Conservation (phyloP, 345 rosid genomes). For the Linum lewisii region DNA sequence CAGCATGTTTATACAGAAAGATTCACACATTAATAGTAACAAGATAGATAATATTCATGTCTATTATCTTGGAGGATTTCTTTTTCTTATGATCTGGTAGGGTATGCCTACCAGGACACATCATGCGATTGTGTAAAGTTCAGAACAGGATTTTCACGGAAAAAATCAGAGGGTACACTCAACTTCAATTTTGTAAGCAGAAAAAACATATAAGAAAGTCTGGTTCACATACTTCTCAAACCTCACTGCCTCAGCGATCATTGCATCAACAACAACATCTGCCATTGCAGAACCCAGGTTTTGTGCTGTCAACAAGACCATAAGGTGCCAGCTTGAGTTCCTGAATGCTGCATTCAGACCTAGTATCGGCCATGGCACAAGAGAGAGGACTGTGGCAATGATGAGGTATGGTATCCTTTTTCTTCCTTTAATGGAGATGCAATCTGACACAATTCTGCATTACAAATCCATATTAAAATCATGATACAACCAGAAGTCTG, state of each 20-base stretch:
- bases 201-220: constrained; percentile 4
- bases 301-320: constrained; percentile 63
- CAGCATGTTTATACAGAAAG: background rate
- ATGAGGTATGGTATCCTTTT: constrained; percentile 82
- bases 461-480: background rate
- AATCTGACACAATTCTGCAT: constrained; percentile 79
- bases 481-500: background rate
- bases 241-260: constrained; percentile 94
- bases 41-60: too few species aligned
- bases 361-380: constrained; percentile 81
- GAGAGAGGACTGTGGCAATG: constrained; percentile 65
- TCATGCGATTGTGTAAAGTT: background rate
- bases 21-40: background rate
- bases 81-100: background rate
- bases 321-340: constrained; percentile 54
- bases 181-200: background rate
- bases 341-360: constrained; percentile 45
- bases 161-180: background rate
- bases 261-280: constrained; percentile 93
- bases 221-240: constrained; percentile 42
- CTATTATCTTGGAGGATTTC: too few species aligned
- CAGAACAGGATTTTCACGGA: background rate
- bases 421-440: constrained; percentile 76
- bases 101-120: background rate
- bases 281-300: constrained; percentile 96